Percentiles rank a stretch among this genome's conserved stretches.
Evolutionary conservation across 2,329 filamentous ascomycete species (phyloP).

Genomic region (Ceratocystis ficicola): DNA sequence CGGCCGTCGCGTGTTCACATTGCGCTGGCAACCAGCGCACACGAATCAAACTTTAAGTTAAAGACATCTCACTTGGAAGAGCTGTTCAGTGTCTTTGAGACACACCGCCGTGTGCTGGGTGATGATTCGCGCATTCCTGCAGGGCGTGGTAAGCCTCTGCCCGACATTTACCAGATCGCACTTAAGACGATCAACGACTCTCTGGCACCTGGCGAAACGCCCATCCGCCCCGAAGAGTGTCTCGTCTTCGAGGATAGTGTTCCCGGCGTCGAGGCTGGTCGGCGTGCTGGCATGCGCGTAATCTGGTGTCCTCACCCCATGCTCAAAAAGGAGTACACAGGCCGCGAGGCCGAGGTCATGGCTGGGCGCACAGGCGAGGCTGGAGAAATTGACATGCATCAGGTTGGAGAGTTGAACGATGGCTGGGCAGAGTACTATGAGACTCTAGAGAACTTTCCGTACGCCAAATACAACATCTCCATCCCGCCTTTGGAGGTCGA

Average conservation of each 20-base stretch:
- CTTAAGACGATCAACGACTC: constrained; percentile 72
- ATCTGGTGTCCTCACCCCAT: constrained; percentile 82
- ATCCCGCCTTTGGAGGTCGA: constrained; percentile 34
- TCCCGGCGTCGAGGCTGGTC: constrained; percentile 78
- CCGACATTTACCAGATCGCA: constrained; percentile 86
- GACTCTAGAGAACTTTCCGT: constrained; percentile 44
- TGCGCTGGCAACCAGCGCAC: constrained; percentile 74
- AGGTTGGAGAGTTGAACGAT: constrained; percentile 46
- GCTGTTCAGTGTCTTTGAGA: constrained; percentile 53
- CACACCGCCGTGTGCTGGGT: constrained; percentile 63
- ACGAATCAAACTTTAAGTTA: constrained; percentile 57
- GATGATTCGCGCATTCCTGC: constrained; percentile 67
- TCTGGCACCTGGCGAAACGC: constrained; percentile 47
- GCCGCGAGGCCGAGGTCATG: constrained; percentile 66
- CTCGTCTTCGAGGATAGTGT: constrained; percentile 95
- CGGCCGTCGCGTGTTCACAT: constrained; percentile 48
- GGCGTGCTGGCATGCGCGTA: constrained; percentile 87
- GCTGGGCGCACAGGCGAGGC: constrained; percentile 68
- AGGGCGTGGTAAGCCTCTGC: constrained; percentile 84
- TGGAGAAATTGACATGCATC: constrained; percentile 41
- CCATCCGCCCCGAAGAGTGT: constrained; percentile 72
- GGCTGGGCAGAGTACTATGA: constrained; percentile 48
- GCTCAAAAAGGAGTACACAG: constrained; percentile 62
- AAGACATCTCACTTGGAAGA: constrained; percentile 56
- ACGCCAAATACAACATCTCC: constrained; percentile 47